Evolutionary conservation across 805 yeast species (phyloP).

Genomic region (Kodamaea jinghongensis): DNA sequence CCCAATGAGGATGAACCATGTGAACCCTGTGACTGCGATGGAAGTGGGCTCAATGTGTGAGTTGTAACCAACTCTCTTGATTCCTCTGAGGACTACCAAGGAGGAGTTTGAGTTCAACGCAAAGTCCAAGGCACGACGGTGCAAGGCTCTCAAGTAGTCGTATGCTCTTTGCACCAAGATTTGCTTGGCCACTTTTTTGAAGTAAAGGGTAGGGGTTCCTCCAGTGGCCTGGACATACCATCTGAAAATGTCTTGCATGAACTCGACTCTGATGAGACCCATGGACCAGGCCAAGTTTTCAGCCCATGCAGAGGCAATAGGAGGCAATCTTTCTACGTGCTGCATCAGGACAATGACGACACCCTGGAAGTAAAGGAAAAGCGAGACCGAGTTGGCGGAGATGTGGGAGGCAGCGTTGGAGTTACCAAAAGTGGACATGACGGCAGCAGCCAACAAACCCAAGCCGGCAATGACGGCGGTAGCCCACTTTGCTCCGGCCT

Average conservation of each 20-base stretch:
- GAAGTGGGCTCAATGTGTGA: conserved; percentile 80
- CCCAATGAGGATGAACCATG: conserved; percentile 77
- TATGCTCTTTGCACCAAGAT: conserved; percentile 73
- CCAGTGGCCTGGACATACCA: conserved; percentile 91
- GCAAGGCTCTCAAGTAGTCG: conserved; percentile 26
- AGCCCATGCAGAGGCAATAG: conserved; percentile 89
- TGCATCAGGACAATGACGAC: conserved; percentile 83
- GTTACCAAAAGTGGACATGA: conserved; percentile 81
- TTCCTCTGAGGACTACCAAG: conserved; percentile 78
- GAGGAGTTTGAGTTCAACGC: conserved; percentile 47
- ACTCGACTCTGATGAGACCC: conserved; percentile 75
- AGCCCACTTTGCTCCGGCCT: conserved; percentile 74
- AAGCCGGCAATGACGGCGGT: conserved; percentile 88
- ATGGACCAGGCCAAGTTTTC: conserved; percentile 93
- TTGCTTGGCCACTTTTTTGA: conserved; percentile 59
- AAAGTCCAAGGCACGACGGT: conserved; percentile 33
- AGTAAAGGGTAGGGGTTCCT: conserved; percentile 71
- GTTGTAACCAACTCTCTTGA: conserved; percentile 74
- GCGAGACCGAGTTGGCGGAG: conserved; percentile 79
- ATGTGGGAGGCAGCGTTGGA: conserved; percentile 87
- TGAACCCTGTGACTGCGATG: conserved; percentile 81
- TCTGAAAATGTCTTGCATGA: conserved; percentile 82
- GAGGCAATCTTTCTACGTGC: conserved; percentile 83
- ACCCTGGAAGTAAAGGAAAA: conserved; percentile 84
- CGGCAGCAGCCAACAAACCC: conserved; percentile 79